These are phyloP conservation scores for Sanguinoderma infundibulare DNA, from an alignment of 1,284 basidiomycete genomes.

Conservation along the genomic window DNA sequence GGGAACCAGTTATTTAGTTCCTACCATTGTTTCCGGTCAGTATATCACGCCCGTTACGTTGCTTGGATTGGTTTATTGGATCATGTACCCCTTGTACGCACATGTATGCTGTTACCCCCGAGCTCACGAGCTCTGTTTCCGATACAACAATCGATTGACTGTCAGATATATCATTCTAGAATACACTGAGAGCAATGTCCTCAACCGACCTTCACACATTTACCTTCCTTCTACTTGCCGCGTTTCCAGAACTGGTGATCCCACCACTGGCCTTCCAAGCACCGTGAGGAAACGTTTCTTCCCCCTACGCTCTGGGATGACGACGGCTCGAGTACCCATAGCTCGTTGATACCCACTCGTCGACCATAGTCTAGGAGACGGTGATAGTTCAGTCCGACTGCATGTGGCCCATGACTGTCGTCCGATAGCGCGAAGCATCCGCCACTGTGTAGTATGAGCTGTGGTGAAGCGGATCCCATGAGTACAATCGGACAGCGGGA, in stretches of 20 bases:
- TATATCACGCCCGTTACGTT: not conserved
- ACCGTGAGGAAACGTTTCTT: conserved; percentile 48
- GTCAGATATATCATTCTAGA: no score
- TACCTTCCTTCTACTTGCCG: not conserved
- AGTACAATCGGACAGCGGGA: not conserved
- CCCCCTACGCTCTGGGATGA: conserved; percentile 46
- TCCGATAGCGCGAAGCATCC: conserved; percentile 91
- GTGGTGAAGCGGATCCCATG: conserved; percentile 7
- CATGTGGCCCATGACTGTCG: conserved; percentile 91
- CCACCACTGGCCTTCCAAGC: conserved; percentile 57
- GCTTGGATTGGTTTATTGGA: not conserved
- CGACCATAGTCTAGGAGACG: conserved; percentile 73
- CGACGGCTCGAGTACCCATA: conserved; percentile 67
- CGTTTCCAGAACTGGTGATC: conserved; percentile 59
- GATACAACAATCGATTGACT: no score
- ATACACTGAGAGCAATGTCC: not conserved
- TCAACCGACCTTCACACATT: no score
- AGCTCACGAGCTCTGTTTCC: no score
- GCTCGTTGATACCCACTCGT: conserved; percentile 58
- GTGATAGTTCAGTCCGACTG: conserved; percentile 88
- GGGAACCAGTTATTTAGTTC: not conserved
- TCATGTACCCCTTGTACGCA: no score
- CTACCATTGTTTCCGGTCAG: not conserved
- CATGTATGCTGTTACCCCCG: no score
- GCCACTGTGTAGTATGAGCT: conserved; percentile 71